Evolutionary conservation across 2,329 filamentous ascomycete genomes (phyloP).

Genomic region (Fusarium tupiense): DNA sequence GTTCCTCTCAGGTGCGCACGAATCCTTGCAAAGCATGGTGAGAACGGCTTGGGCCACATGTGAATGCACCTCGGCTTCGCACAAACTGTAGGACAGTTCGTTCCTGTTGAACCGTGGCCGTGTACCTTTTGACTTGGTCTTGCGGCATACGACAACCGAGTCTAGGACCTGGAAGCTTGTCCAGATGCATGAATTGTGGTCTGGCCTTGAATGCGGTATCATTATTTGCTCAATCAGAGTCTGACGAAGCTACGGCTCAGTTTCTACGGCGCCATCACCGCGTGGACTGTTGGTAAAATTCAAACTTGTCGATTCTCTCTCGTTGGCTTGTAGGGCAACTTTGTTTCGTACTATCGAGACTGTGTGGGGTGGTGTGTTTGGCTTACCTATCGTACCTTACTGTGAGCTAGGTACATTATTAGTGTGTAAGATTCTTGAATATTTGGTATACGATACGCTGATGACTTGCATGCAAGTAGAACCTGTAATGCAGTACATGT

Average conservation of each 20-base stretch:
- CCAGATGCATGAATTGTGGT: neutral
- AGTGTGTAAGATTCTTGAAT: neutral
- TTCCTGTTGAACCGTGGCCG: neutral
- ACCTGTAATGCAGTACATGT: neutral
- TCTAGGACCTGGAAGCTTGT: neutral
- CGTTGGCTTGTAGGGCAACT: conserved; percentile 1
- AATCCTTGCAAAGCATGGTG: neutral
- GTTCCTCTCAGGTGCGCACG: neutral
- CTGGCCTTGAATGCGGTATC: neutral
- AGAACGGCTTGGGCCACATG: neutral
- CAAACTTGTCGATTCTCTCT: conserved; percentile 29
- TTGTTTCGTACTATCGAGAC: neutral
- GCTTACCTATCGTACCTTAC: neutral
- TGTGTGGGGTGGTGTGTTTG: conserved; percentile 17
- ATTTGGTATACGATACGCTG: neutral
- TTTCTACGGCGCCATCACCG: neutral
- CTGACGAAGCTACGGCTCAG: neutral
- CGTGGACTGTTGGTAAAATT: conserved; percentile 33
- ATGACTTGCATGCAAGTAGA: neutral
- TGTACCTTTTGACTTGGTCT: neutral
- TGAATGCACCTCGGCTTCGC: neutral
- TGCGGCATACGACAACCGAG: neutral
- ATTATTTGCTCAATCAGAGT: neutral
- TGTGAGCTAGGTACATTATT: neutral
- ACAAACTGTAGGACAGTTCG: neutral